Conservation (phyloP, 1,284 basidiomycete genomes). For the Cryptococcus sp. region DNA sequence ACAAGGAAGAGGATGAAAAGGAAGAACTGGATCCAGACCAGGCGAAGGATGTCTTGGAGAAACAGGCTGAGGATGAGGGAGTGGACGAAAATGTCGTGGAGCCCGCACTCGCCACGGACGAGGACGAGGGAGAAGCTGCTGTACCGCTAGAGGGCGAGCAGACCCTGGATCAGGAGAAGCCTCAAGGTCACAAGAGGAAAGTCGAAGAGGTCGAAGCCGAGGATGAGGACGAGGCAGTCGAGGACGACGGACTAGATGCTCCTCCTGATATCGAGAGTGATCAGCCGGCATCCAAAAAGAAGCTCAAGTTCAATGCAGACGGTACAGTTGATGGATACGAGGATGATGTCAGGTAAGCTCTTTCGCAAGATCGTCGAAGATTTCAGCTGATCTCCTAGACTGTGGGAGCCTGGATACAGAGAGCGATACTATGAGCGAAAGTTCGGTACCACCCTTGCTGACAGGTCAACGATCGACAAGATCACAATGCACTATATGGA, state of each 20-base stretch:
- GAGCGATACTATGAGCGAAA: conserved; percentile 95
- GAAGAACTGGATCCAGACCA: conserved; percentile 12
- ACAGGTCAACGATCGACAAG: conserved; percentile 67
- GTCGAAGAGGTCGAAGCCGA: conserved; percentile 52
- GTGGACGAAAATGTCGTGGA: conserved; percentile 23
- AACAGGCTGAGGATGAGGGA: conserved; percentile 21
- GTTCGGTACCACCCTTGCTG: conserved; percentile 72
- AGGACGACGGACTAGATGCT: conserved; percentile 49
- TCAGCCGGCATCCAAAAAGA: conserved; percentile 50
- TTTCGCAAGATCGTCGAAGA: neutral
- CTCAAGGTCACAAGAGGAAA: conserved; percentile 62
- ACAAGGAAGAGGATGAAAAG: conserved; percentile 23
- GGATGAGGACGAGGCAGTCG: conserved; percentile 52
- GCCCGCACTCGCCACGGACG: conserved; percentile 45
- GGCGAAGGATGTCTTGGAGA: conserved; percentile 14
- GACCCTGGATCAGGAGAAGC: conserved; percentile 6
- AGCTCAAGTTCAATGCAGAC: conserved; percentile 73
- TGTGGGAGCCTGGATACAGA: conserved; percentile 93
- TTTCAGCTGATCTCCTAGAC: conserved; percentile 49
- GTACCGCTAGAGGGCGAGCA: conserved; percentile 15
- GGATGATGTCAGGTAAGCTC: conserved; percentile 80
- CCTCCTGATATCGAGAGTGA: conserved; percentile 46
- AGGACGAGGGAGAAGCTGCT: conserved; percentile 32
- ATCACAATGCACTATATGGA: conserved; percentile 83
- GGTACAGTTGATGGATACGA: conserved; percentile 61